These are phyloP conservation scores for Phytopythium boreale DNA, from an alignment of 352 stramenopile genomes.

Conservation along the genomic window DNA sequence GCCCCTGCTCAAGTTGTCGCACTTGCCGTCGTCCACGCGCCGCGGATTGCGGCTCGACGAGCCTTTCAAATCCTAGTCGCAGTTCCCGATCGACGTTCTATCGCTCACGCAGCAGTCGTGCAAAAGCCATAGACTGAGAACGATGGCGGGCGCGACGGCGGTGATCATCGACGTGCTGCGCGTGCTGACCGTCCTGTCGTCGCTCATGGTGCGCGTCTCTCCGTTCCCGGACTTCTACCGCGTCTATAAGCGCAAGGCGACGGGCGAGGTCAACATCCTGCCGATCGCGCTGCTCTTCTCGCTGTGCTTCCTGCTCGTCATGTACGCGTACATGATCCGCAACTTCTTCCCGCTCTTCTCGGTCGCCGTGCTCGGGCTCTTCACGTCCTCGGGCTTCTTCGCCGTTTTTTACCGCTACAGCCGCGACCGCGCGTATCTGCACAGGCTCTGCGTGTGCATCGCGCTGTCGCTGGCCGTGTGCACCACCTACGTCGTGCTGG, in stretches of 20 bases:
- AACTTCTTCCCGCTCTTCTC: constrained; percentile 45
- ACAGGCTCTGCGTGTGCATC: constrained; percentile 24
- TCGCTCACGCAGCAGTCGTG: not conserved
- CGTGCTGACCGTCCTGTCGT: constrained; percentile 42
- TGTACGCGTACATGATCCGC: constrained; percentile 40
- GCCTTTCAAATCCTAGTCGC: not conserved
- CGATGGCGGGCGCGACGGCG: constrained; percentile 9
- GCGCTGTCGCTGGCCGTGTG: constrained; percentile 17
- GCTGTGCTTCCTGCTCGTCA: constrained; percentile 27
- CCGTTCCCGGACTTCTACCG: constrained; percentile 37
- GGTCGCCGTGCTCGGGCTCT: constrained; percentile 27
- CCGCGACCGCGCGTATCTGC: constrained; percentile 21
- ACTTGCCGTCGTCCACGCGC: not conserved
- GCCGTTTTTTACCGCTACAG: constrained; percentile 36
- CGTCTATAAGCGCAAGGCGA: constrained; percentile 28
- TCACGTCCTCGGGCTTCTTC: constrained; percentile 28
- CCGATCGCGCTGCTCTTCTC: constrained; percentile 24
- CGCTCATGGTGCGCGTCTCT: constrained; percentile 35
- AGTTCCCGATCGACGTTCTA: not conserved
- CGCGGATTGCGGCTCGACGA: not conserved
- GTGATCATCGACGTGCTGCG: constrained; percentile 24
- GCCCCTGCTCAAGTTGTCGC: not conserved
- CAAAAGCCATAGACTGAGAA: too few species aligned
- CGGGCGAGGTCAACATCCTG: constrained; percentile 27
- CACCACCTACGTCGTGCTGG: constrained; percentile 28